Evolutionary conservation across 495 filamentous ascomycete species (phyloP).

Genomic region (Penicillium coffeae): DNA sequence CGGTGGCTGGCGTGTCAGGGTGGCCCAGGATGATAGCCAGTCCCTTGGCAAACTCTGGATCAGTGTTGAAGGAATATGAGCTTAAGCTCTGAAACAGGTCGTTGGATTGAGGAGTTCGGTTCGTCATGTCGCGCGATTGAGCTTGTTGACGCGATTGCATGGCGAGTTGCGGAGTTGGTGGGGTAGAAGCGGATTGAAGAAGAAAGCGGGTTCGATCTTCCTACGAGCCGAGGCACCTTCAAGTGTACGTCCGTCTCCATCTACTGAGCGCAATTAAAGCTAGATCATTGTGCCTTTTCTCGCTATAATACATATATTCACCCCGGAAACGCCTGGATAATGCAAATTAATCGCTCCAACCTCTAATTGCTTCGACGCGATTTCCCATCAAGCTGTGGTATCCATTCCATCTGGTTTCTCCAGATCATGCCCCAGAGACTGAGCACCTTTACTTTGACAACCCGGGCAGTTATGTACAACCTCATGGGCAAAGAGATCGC

Average conservation of each 20-base stretch:
- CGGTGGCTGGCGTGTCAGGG: slow-evolving; percentile 35
- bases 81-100: slow-evolving; percentile 26
- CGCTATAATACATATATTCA: background rate
- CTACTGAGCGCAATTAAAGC: too few species aligned
- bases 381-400: slow-evolving; percentile 14
- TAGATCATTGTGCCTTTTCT: background rate
- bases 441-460: slow-evolving; percentile 62
- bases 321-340: too few species aligned
- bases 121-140: slow-evolving; percentile 1
- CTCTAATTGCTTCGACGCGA: background rate
- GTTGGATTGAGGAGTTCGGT: slow-evolving; percentile 5
- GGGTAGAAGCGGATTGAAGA: background rate
- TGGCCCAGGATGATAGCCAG: slow-evolving; percentile 47
- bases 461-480: slow-evolving; percentile 93
- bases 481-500: slow-evolving; percentile 91
- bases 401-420: slow-evolving; percentile 28
- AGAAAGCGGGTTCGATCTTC: too few species aligned
- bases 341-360: too few species aligned
- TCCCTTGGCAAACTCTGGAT: slow-evolving; percentile 47
- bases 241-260: too few species aligned
- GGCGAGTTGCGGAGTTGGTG: slow-evolving; percentile 5
- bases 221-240: slow-evolving; percentile 1
- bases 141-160: background rate
- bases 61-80: slow-evolving; percentile 37
- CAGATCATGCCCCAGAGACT: background rate